These are phyloP conservation scores for Colletotrichum sp. DNA, from an alignment of 2,329 filamentous ascomycete species.

Conservation along the genomic window DNA sequence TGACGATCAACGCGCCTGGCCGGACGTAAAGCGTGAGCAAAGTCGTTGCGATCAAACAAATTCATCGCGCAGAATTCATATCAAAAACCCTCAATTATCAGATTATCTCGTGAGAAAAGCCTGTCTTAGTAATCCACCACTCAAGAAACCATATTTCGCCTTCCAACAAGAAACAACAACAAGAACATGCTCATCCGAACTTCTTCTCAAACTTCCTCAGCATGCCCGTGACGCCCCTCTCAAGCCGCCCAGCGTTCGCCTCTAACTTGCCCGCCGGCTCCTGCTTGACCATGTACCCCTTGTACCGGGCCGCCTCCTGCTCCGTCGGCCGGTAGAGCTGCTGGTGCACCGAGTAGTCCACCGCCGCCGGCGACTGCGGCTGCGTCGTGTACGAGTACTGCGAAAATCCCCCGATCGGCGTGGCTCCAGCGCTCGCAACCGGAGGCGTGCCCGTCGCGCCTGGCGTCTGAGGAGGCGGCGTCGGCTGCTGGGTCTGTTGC, in stretches of 20 bases:
- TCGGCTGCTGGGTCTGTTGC: slow-evolving; percentile 30
- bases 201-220: slow-evolving; percentile 83
- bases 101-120: background rate
- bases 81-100: background rate
- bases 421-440: slow-evolving; percentile 39
- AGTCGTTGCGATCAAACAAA: background rate
- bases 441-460: slow-evolving; percentile 35
- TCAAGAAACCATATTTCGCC: background rate
- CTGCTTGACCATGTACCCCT: slow-evolving; percentile 46
- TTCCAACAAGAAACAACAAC: background rate
- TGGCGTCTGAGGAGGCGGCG: slow-evolving; percentile 27
- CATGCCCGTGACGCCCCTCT: slow-evolving; percentile 74
- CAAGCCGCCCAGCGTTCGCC: slow-evolving; percentile 68
- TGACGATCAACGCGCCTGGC: background rate
- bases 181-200: slow-evolving; percentile 50
- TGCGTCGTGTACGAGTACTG: slow-evolving; percentile 51
- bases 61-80: background rate
- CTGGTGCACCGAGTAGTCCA: slow-evolving; percentile 67
- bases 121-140: background rate
- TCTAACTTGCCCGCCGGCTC: slow-evolving; percentile 62
- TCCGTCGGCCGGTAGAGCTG: slow-evolving; percentile 75
- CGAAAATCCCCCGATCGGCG: slow-evolving; percentile 60
- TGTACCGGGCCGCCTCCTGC: slow-evolving; percentile 55
- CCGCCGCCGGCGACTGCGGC: slow-evolving; percentile 22
- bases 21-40: background rate